These are phyloP conservation scores for Brasenia schreberi DNA, from an alignment of 164 flowering plant species.

Conservation along the genomic window DNA sequence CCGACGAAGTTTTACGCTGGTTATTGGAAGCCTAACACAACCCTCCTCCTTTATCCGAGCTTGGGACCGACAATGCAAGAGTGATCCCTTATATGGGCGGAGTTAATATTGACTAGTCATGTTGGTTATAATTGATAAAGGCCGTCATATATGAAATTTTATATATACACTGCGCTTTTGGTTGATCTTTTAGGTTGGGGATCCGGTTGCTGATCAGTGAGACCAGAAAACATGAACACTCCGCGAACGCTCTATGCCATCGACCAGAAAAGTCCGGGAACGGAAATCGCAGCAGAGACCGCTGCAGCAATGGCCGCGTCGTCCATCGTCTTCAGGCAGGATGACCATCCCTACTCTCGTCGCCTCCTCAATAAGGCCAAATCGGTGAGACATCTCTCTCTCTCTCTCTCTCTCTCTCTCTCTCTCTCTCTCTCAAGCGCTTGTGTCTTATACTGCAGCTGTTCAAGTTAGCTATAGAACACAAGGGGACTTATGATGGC, in stretches of 20 bases:
- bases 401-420: background rate
- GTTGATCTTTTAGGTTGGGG: slow-evolving; percentile 47
- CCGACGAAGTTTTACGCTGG: too few species aligned
- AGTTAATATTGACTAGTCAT: too few species aligned
- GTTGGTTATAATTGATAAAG: too few species aligned
- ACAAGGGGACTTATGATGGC: slow-evolving; percentile 73
- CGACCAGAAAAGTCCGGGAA: slow-evolving; percentile 44
- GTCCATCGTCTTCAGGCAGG: slow-evolving; percentile 42
- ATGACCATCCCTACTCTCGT: slow-evolving; percentile 39
- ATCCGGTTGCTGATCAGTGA: slow-evolving; percentile 57
- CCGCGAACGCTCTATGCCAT: slow-evolving; percentile 52
- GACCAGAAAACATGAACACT: slow-evolving; percentile 81
- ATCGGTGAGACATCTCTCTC: slow-evolving; percentile 19
- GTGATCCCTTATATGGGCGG: too few species aligned
- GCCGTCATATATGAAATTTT: too few species aligned
- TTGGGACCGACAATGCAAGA: too few species aligned
- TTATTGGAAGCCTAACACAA: too few species aligned
- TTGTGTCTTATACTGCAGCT: slow-evolving; percentile 31
- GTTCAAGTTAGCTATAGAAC: slow-evolving; percentile 44
- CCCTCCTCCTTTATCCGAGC: too few species aligned
- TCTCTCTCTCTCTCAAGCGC: background rate
- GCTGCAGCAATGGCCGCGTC: slow-evolving; percentile 87
- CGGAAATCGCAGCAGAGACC: slow-evolving; percentile 90
- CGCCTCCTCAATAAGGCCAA: slow-evolving; percentile 72
- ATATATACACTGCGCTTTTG: too few species aligned